Percentiles rank a stretch among this genome's conserved stretches.
Evolutionary conservation across 2,329 filamentous ascomycete species (phyloP).

Genomic region (Trichophyton equinum): DNA sequence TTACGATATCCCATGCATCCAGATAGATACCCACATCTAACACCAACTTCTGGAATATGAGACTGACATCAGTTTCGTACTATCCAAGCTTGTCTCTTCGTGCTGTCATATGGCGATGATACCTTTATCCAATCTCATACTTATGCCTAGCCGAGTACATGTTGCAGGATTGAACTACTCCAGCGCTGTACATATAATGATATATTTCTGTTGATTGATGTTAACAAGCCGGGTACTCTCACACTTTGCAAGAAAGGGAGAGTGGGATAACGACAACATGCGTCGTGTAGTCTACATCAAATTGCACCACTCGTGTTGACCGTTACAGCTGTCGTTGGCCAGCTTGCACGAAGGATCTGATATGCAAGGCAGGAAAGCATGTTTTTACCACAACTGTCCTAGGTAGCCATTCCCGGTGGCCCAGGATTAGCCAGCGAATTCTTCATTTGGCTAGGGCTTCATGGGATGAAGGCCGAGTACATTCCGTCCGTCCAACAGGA

Average conservation of each 20-base stretch:
- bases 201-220: too few species aligned
- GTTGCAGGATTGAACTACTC: neutral
- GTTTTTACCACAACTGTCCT: neutral
- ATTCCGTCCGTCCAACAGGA: neutral
- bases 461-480: neutral
- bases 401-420: neutral
- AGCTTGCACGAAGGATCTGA: neutral
- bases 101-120: neutral
- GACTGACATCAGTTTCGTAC: neutral
- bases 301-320: neutral
- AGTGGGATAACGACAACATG: too few species aligned
- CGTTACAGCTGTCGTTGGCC: neutral
- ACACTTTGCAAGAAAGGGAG: too few species aligned
- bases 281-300: too few species aligned
- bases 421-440: neutral
- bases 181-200: neutral
- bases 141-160: neutral
- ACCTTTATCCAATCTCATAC: neutral
- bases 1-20: neutral
- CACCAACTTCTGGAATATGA: neutral
- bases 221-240: too few species aligned
- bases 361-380: neutral
- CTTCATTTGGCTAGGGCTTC: neutral
- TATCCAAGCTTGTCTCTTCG: neutral
- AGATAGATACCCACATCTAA: neutral